Percentiles rank a stretch among this genome's conserved stretches.
These are phyloP conservation scores for Lachancea waltii DNA, from an alignment of 805 yeast species.

Conservation along the genomic window DNA sequence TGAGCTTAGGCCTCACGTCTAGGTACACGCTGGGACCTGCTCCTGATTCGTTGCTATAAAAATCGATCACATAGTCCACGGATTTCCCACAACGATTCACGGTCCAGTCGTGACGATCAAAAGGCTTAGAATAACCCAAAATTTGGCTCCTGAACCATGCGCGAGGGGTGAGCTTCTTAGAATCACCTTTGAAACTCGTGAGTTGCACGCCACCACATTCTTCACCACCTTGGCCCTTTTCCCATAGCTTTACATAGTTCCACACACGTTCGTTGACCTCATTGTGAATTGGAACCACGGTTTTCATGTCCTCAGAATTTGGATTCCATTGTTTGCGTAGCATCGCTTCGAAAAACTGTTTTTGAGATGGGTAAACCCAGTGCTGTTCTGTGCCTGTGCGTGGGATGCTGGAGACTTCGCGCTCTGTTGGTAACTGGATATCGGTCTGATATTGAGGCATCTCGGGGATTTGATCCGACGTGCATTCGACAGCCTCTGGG, in stretches of 20 bases:
- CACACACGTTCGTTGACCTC: constrained; percentile 91
- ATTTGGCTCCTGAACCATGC: constrained; percentile 61
- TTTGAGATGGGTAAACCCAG: constrained; percentile 95
- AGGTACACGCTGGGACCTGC: constrained; percentile 56
- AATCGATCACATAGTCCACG: constrained; percentile 89
- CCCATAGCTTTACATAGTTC: constrained; percentile 82
- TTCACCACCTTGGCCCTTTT: constrained; percentile 48
- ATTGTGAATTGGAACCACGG: constrained; percentile 91
- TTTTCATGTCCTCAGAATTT: constrained; percentile 70
- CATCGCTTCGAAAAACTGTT: constrained; percentile 94
- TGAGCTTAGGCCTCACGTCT: constrained; percentile 90
- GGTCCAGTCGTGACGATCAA: constrained; percentile 95
- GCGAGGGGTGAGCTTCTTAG: constrained; percentile 77
- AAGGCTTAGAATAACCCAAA: constrained; percentile 71
- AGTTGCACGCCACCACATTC: constrained; percentile 80
- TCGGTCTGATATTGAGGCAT: constrained; percentile 32
- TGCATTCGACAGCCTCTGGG: constrained; percentile 34
- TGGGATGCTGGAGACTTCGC: constrained; percentile 80
- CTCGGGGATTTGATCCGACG: constrained; percentile 39
- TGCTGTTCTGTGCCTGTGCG: constrained; percentile 59
- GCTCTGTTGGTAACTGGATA: constrained; percentile 53
- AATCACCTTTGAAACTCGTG: constrained; percentile 84
- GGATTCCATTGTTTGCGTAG: constrained; percentile 85
- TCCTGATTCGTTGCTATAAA: constrained; percentile 45
- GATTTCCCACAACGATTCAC: constrained; percentile 76